Evolutionary conservation across 129 eudicot species (phyloP).

Genomic region (Escallonia rubra): DNA sequence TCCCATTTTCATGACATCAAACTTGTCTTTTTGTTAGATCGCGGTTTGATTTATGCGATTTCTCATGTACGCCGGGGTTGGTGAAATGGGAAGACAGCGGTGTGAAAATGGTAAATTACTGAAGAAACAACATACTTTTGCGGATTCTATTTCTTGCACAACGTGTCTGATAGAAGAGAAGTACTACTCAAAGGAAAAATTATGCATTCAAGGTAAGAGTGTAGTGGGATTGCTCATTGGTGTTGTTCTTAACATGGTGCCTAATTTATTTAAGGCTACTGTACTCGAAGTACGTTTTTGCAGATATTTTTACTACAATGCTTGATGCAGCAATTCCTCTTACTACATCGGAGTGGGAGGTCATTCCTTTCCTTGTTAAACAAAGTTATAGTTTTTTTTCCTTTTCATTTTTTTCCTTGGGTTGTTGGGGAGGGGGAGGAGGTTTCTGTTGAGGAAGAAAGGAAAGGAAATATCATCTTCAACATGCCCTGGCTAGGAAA

Average conservation of each 20-base stretch:
- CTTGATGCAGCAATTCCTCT: constrained; percentile 98
- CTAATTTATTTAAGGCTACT: constrained; percentile 90
- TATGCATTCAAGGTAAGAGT: constrained; percentile 93
- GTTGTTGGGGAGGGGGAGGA: too few relatives aligned
- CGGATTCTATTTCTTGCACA: constrained; percentile 82
- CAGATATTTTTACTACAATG: constrained; percentile 94
- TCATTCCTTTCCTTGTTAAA: constrained; percentile 7
- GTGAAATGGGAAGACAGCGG: constrained; percentile 99
- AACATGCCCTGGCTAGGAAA: too few relatives aligned
- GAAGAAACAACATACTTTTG: constrained; percentile 77
- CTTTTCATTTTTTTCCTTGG: too few relatives aligned
- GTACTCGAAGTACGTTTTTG: constrained; percentile 91
- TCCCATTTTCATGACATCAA: constrained; percentile 71
- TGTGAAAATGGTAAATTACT: constrained; percentile 85
- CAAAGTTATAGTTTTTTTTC: too few relatives aligned
- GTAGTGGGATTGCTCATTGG: constrained; percentile 98
- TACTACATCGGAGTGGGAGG: constrained; percentile 99
- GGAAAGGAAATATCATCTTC: too few relatives aligned
- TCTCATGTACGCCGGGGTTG: constrained; percentile 96
- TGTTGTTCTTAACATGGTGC: constrained; percentile 85
- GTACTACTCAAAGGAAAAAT: constrained; percentile 77
- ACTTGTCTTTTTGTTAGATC: constrained; percentile 82
- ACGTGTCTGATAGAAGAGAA: constrained; percentile 75
- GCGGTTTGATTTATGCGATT: constrained; percentile 72
- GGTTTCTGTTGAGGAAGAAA: too few relatives aligned